Evolutionary conservation across 2,329 filamentous ascomycete species (phyloP).

Genomic region (Colletotrichum coccodes): DNA sequence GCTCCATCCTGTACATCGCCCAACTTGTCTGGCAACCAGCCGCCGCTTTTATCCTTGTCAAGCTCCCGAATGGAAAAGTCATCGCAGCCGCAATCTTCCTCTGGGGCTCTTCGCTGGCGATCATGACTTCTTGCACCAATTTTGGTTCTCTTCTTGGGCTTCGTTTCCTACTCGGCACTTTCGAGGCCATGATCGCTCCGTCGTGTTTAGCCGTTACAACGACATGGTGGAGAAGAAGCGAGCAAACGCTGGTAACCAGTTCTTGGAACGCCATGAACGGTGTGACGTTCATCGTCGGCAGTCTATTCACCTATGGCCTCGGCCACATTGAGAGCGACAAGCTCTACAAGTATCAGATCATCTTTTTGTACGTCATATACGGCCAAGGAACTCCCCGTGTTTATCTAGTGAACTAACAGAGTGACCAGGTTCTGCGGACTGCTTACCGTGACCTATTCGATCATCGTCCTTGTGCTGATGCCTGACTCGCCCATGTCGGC

Average conservation of each 20-base stretch:
- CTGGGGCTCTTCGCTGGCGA: slow-evolving; percentile 39
- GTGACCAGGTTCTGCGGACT: slow-evolving; percentile 42
- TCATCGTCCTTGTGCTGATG: slow-evolving; percentile 63
- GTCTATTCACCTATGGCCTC: slow-evolving; percentile 43
- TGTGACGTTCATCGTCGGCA: slow-evolving; percentile 57
- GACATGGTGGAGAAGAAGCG: slow-evolving; percentile 63
- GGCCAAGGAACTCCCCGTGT: rapidly evolving
- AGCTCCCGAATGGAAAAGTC: slow-evolving; percentile 39
- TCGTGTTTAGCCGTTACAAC: slow-evolving; percentile 63
- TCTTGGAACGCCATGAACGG: slow-evolving; percentile 66
- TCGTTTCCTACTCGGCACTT: slow-evolving; percentile 56
- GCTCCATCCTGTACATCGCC: slow-evolving; percentile 50
- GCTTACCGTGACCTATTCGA: slow-evolving; percentile 56
- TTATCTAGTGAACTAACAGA: background rate
- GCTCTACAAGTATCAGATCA: slow-evolving; percentile 38
- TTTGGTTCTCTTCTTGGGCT: slow-evolving; percentile 57
- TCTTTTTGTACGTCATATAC: slow-evolving; percentile 30
- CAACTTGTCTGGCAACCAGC: slow-evolving; percentile 38
- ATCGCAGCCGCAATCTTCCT: slow-evolving; percentile 36
- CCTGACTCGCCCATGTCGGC: slow-evolving; percentile 70
- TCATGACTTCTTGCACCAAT: slow-evolving; percentile 60
- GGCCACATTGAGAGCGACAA: slow-evolving; percentile 40
- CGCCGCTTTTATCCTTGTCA: slow-evolving; percentile 37
- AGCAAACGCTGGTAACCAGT: slow-evolving; percentile 60
- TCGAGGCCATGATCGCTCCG: slow-evolving; percentile 61